A percentile compares a stretch with the other conserved stretches of the same genome.
Evolutionary conservation across 148 eudicot genomes (phyloP).

Genomic region (Linanthus parryae): DNA sequence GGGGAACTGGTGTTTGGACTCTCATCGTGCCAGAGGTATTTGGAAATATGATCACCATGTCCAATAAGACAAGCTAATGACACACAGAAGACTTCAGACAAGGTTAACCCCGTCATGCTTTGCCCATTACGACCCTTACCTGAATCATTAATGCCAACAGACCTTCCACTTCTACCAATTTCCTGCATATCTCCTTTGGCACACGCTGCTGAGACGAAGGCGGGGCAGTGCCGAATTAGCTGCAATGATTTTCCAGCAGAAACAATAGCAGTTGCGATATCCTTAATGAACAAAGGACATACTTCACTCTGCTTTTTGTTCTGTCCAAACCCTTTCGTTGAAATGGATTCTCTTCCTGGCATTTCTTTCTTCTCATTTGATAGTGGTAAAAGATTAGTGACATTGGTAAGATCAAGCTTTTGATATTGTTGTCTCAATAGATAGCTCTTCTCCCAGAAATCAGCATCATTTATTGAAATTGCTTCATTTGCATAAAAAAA

Average conservation of each 20-base stretch:
- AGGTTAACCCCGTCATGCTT: conserved; percentile 42
- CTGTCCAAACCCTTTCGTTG: conserved; percentile 25
- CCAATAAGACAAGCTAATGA: conserved; percentile 78
- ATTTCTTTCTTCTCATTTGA: conserved; percentile 16
- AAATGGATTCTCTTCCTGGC: conserved; percentile 20
- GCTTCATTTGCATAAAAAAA: conserved; percentile 78
- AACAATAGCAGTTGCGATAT: conserved; percentile 62
- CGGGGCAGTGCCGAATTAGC: conserved; percentile 68
- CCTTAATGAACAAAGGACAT: conserved; percentile 79
- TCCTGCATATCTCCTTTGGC: conserved; percentile 20
- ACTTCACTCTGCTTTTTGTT: conserved; percentile 32
- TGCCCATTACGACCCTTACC: conserved; percentile 19
- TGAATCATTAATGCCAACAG: conserved; percentile 7
- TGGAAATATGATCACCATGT: conserved; percentile 78
- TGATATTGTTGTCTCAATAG: conserved; percentile 38
- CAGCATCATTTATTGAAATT: conserved; percentile 71
- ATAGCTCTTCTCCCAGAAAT: conserved; percentile 95
- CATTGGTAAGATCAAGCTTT: conserved; percentile 29
- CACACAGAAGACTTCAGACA: conserved; percentile 80
- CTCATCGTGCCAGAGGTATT: conserved; percentile 43
- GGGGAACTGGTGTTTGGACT: conserved; percentile 25
- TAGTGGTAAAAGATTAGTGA: conserved; percentile 12
- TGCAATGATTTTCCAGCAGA: conserved; percentile 98
- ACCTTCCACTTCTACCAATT: conserved; percentile 13
- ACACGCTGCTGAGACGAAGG: conserved; percentile 20